Evolutionary conservation across 257 asterid species (phyloP).

Genomic region (Solanum commersonii): DNA sequence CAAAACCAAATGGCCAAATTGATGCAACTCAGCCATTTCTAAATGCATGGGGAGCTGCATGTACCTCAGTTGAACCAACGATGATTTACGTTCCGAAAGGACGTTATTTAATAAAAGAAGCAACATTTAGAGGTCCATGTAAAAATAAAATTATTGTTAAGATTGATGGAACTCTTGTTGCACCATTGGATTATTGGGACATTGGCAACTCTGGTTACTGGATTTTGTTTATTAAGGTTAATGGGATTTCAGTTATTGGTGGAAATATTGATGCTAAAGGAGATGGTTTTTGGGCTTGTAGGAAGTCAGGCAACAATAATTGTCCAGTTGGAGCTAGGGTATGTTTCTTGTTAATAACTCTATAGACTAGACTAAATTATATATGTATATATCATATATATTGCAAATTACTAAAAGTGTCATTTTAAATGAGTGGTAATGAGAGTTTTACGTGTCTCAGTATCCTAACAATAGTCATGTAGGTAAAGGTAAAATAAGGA

Average conservation of each 20-base stretch:
- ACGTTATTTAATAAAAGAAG: background rate
- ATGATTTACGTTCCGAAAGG: background rate
- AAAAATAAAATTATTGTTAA: background rate
- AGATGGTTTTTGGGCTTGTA: constrained; percentile 9
- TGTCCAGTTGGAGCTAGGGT: constrained; percentile 12
- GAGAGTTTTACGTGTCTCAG: background rate
- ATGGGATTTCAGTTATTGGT: background rate
- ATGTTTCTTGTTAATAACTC: background rate
- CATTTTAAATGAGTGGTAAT: background rate
- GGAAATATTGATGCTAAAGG: constrained; percentile 7
- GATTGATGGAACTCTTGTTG: constrained; percentile 2
- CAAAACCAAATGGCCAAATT: background rate
- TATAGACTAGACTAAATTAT: background rate
- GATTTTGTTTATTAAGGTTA: constrained; percentile 4
- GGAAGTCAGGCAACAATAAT: background rate
- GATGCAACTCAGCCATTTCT: constrained; percentile 4
- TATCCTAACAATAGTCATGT: background rate
- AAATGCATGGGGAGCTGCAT: constrained; percentile 2
- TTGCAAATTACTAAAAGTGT: background rate
- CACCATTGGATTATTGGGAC: constrained; percentile 5
- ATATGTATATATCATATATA: background rate
- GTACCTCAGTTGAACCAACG: background rate
- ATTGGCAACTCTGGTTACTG: constrained; percentile 2
- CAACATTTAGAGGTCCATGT: constrained; percentile 7
- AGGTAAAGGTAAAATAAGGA: background rate